A percentile compares a stretch with the other conserved stretches of the same genome.
These are phyloP conservation scores for Nyssa sinensis DNA, from an alignment of 148 eudicot species.

Conservation along the genomic window DNA sequence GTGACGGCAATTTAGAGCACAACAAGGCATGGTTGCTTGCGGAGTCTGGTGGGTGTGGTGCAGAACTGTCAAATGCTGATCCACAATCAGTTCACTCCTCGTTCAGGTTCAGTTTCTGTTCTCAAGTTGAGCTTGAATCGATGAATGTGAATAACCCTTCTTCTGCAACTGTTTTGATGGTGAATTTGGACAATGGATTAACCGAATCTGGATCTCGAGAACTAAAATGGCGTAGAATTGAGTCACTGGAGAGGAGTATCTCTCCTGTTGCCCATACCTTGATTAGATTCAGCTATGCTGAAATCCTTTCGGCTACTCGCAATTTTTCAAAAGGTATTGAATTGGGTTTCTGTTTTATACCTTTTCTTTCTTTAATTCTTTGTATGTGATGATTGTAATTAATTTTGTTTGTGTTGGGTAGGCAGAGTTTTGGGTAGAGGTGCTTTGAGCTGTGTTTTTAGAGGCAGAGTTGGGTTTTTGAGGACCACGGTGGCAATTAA, in stretches of 20 bases:
- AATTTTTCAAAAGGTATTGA: conserved; percentile 66
- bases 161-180: conserved; percentile 69
- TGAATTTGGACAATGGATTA: conserved; percentile 61
- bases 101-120: conserved; percentile 71
- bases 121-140: conserved; percentile 73
- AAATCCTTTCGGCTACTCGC: conserved; percentile 59
- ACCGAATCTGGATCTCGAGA: conserved; percentile 49
- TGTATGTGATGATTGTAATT: conserved; percentile 11
- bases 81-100: conserved; percentile 78
- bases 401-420: conserved; percentile 33
- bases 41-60: conserved; percentile 65
- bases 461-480: conserved; percentile 78
- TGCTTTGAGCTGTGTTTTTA: conserved; percentile 90
- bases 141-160: conserved; percentile 38
- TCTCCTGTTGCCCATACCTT: conserved; percentile 60
- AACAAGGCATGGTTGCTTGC: conserved; percentile 85
- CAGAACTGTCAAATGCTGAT: conserved; percentile 41
- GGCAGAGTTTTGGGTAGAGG: conserved; percentile 99
- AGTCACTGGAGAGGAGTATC: conserved; percentile 65
- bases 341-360: conserved; percentile 2
- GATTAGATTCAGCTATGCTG: conserved; percentile 60
- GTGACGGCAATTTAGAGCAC: conserved; percentile 36
- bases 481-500: conserved; percentile 85
- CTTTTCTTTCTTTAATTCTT: neutral
- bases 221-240: conserved; percentile 58